Evolutionary conservation across 129 eudicot genomes (phyloP).

Genomic region (Mikania micrantha): DNA sequence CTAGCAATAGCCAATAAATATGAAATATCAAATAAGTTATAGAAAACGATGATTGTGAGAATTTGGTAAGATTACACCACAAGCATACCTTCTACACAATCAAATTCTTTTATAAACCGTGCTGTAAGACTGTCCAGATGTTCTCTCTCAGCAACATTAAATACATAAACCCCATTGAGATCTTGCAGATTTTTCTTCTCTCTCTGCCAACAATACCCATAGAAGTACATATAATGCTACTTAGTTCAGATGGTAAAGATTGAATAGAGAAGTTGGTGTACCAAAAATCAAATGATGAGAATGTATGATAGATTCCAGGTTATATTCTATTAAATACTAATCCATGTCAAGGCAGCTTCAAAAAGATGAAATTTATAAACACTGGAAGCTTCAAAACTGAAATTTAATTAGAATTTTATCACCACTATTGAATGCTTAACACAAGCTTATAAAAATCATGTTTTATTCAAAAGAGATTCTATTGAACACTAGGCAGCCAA

Average conservation of each 20-base stretch:
- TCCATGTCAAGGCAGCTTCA: background rate
- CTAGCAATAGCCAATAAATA: background rate
- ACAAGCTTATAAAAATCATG: background rate
- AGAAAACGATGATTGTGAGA: background rate
- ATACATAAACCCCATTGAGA: constrained; percentile 71
- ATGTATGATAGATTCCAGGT: background rate
- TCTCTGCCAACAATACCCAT: constrained; percentile 42
- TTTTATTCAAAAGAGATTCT: background rate
- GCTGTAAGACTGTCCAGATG: constrained; percentile 83
- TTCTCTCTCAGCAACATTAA: constrained; percentile 78
- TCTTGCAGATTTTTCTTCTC: constrained; percentile 94
- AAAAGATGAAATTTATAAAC: background rate
- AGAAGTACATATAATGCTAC: background rate
- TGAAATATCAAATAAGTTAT: background rate
- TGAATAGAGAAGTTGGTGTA: background rate
- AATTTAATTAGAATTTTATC: background rate
- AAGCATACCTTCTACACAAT: constrained; percentile 56
- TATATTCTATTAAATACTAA: background rate
- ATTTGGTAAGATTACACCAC: background rate
- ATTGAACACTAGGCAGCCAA: background rate
- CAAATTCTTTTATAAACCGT: constrained; percentile 82
- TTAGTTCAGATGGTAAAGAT: background rate
- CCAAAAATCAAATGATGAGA: background rate
- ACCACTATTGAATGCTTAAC: background rate
- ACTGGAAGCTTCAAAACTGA: background rate